Base-by-base conservation (phyloP, 192 early-diverging fungal genomes). In the Bifiguratus adelaidae region DNA sequence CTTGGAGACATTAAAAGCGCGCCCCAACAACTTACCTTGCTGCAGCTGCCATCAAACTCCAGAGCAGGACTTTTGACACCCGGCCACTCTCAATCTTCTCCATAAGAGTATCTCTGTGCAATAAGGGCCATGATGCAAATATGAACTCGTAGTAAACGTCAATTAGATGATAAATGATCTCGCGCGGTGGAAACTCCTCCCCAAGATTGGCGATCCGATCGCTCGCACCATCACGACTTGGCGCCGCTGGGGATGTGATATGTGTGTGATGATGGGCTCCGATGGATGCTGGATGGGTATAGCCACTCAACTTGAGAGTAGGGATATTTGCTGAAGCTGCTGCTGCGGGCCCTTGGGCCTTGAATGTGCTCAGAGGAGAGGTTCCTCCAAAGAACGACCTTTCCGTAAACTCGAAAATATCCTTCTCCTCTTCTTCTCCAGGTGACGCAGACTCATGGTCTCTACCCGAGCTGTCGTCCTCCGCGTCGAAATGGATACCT, bases 141-240 rank as follows among this genome's bases (percentile, higher is more conserved):
- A 70, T 35, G 21, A 67, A 57, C 24, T 65, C 62, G 41, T 73
- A 78, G 34, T 52, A 79, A 7, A 70, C 50, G 3, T 60, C 48
- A 32, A 65, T 34, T 0, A 78, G 55, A 63, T 78, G 73, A 5
- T 73, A 62, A 4, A 73, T 41, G 32, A 75, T 56, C 3, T 74
- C 67, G 2, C 52, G 45, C 1, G 58, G 28, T 3, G 76, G 72
- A 4, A 68, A 41, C 11, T 48, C 50, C 24, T 56, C 37, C 2
- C 22, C 41, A n/a, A 35, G 1, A 3, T 12, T 22, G 25, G 23
- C 5, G 56, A 48, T 21, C 24, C 26, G 1, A 15, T 18, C 44
- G 44, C 16, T 30, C 32, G 2, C 28, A n/a, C n/a, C n/a, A n/a
- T n/a, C n/a, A n/a, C n/a, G n/a, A n/a, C n/a, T n/a, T n/a, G n/a